Conservation (phyloP, 129 eudicot species). For the Lactuca saligna region DNA sequence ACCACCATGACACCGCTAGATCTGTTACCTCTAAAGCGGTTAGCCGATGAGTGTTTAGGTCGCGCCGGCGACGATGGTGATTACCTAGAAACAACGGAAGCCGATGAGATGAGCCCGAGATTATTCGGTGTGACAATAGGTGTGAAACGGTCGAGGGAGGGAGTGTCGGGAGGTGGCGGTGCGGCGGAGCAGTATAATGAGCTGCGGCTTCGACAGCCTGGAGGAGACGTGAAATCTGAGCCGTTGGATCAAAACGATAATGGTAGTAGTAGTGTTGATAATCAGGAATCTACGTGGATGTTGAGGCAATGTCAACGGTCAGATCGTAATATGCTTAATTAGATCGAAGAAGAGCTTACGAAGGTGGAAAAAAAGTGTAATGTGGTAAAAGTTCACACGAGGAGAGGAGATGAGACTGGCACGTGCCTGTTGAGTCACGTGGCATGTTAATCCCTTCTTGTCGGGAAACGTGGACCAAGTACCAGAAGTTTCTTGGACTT, state of each 20-base stretch:
- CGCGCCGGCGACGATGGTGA: background rate
- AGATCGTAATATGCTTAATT: constrained; percentile 26
- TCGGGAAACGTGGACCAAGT: constrained; percentile 32
- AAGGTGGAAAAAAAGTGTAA: constrained; percentile 16
- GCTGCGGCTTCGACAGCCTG: constrained; percentile 60
- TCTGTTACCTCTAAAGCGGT: constrained; percentile 55
- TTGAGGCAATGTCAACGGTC: constrained; percentile 28
- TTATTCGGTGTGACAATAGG: constrained; percentile 80
- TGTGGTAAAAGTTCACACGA: constrained; percentile 28
- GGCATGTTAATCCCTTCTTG: constrained; percentile 19
- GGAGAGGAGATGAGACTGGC: constrained; percentile 11
- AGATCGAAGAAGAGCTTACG: background rate
- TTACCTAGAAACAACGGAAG: constrained; percentile 4
- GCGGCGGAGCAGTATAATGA: constrained; percentile 37
- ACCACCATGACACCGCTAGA: constrained; percentile 43
- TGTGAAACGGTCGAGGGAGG: constrained; percentile 60
- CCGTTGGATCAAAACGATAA: constrained; percentile 52
- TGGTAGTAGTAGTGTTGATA: constrained; percentile 36
- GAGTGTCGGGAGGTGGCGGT: constrained; percentile 23
- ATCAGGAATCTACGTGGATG: constrained; percentile 42
- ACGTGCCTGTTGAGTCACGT: constrained; percentile 46
- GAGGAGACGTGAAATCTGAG: constrained; percentile 58
- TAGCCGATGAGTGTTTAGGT: constrained; percentile 34
- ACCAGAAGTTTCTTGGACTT: constrained; percentile 43
- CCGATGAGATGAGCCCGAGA: constrained; percentile 38